Evolutionary conservation across 1,284 basidiomycete species (phyloP), one percentile per base, ranked within the genome.

Genomic region (Marasmius sp.): DNA sequence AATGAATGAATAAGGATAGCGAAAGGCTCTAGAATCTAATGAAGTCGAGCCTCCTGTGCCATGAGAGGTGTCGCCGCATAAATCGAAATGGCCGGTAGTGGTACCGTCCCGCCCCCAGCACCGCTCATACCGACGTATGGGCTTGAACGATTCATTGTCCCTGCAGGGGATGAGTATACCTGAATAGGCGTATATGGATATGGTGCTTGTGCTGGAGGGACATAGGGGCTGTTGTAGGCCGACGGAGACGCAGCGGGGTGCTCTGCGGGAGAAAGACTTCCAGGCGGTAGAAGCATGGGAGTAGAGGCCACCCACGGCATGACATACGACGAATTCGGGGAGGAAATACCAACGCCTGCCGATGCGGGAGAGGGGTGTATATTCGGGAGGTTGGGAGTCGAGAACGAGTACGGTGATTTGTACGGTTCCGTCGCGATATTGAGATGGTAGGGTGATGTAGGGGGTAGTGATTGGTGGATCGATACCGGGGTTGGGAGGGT

Each of bases 261-360:
- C n/a, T 54, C 52, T 36, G n/a, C 9, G 6, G 52, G 34, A 37
- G 52, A 36, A 37, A 54, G 52, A 54, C 33, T 54, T 37, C 34
- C 52, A 37, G 34, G 6, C 16, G 34, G 27, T 34, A 14, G 52
- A 37, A 36, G 22, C 7, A 54, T 18, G 16, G 52, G 52, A n/a
- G 52, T 54, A 16, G 34, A 14, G 38, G 52, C 52, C n/a, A 54
- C 52, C 52, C 52, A 54, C 16, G 52, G 52, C 37, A 37, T 54
- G 34, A 54, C 52, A 18, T 54, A 54, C 16, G 52, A 54, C n/a
- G 45, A 14, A n/a, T 47, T 47, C 20, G 45, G 45, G 16, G 45
- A 8, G 7, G 20, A n/a, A 8, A 20, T 18, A 6, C 45, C 45
- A 20, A 14, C n/a, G 20, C n/a, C 45, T 47, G 11, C 9, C 18